A percentile compares a stretch with the other conserved stretches of the same genome.
These are phyloP conservation scores for Neoarthrinium moseri DNA, from an alignment of 2,329 filamentous ascomycete genomes.

Conservation along the genomic window DNA sequence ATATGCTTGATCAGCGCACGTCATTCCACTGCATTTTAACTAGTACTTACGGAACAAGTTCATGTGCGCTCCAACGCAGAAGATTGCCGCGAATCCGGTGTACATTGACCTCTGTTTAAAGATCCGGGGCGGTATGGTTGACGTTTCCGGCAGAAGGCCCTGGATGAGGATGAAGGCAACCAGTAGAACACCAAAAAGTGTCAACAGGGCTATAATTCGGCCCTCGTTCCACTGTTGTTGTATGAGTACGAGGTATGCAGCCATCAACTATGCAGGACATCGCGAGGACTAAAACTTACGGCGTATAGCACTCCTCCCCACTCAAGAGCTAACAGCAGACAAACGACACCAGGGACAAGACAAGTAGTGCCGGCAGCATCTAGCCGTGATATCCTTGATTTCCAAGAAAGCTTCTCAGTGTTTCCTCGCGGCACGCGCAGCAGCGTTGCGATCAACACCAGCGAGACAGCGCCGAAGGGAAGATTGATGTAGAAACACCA, in stretches of 20 bases:
- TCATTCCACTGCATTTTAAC: neutral
- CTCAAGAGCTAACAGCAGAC: conserved; percentile 29
- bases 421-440: conserved; percentile 21
- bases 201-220: conserved; percentile 41
- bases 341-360: conserved; percentile 26
- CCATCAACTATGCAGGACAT: neutral
- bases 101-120: conserved; percentile 37
- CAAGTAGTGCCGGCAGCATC: conserved; percentile 22
- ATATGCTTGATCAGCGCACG: neutral
- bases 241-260: neutral
- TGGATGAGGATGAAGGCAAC: conserved; percentile 38
- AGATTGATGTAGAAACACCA: conserved; percentile 40
- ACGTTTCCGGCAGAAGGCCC: conserved; percentile 28
- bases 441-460: conserved; percentile 25
- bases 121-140: conserved; percentile 39
- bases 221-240: conserved; percentile 35
- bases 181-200: conserved; percentile 36
- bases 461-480: conserved; percentile 29
- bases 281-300: conserved; percentile 17
- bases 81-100: conserved; percentile 30
- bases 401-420: conserved; percentile 14
- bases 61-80: conserved; percentile 33
- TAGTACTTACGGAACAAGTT: conserved; percentile 28
- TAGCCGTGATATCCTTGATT: conserved; percentile 24
- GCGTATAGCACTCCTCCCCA: conserved; percentile 33